These are phyloP conservation scores for Sporothrix globosa DNA, from an alignment of 2,329 filamentous ascomycete species.

Conservation along the genomic window DNA sequence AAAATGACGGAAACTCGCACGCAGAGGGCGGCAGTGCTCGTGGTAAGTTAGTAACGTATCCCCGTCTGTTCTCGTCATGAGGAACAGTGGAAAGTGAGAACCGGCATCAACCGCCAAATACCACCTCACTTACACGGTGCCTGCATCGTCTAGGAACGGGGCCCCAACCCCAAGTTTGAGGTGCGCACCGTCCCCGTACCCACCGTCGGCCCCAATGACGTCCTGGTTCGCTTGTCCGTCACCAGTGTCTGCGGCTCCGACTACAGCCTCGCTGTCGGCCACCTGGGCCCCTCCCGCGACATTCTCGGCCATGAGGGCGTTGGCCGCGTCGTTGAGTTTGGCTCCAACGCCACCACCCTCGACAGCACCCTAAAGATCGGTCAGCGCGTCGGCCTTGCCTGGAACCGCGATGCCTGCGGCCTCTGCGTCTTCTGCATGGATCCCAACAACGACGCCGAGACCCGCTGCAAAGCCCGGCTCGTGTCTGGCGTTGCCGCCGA, in stretches of 20 bases:
- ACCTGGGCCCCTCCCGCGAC: conserved; percentile 44
- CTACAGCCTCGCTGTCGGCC: conserved; percentile 45
- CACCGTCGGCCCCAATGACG: conserved; percentile 40
- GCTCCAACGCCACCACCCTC: conserved; percentile 41
- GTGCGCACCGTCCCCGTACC: conserved; percentile 39
- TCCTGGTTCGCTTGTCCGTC: conserved; percentile 45
- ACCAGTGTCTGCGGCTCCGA: conserved; percentile 49
- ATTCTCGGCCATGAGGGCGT: conserved; percentile 53
- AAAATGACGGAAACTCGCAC: conserved; percentile 5
- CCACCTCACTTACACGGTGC: conserved; percentile 8
- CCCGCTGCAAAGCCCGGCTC: conserved; percentile 43
- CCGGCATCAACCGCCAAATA: neutral
- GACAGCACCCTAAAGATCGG: conserved; percentile 40
- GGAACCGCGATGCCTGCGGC: conserved; percentile 46
- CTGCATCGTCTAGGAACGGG: conserved; percentile 24
- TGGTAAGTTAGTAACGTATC: conserved; percentile 26
- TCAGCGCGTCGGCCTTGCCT: conserved; percentile 47
- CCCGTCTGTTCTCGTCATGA: too few species aligned
- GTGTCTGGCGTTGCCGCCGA: conserved; percentile 44
- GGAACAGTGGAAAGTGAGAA: neutral
- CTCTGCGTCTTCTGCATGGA: conserved; percentile 42
- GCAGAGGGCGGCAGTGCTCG: conserved; percentile 33
- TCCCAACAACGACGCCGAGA: conserved; percentile 43
- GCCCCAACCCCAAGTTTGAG: conserved; percentile 36
- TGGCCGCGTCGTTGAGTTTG: conserved; percentile 46